These are phyloP conservation scores for Termitomyces sp. DNA, from an alignment of 768 basidiomycete species.

Conservation along the genomic window DNA sequence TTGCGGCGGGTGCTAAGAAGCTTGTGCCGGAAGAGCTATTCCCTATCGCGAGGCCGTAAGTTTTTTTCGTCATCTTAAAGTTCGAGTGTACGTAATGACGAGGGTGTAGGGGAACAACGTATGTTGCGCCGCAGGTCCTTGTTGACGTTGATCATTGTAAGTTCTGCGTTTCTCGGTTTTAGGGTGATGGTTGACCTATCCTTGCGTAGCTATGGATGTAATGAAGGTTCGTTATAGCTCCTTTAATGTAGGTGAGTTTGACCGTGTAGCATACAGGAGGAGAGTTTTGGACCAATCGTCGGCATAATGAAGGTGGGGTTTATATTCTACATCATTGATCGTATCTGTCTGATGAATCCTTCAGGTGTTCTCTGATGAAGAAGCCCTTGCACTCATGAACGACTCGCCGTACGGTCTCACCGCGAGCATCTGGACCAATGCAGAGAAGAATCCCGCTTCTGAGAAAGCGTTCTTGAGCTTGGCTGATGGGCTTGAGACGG, in stretches of 20 bases:
- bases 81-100: not conserved
- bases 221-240: constrained; percentile 62
- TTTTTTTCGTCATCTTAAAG: constrained; percentile 1
- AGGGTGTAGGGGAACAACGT: constrained; percentile 65
- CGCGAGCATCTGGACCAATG: constrained; percentile 91
- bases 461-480: constrained; percentile 65
- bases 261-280: constrained; percentile 44
- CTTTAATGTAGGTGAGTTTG: not conserved
- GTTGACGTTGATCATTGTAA: constrained; percentile 85
- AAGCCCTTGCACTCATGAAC: constrained; percentile 91
- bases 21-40: constrained; percentile 70
- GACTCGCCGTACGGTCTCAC: constrained; percentile 95
- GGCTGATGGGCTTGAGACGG: constrained; percentile 73
- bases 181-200: not conserved
- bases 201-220: constrained; percentile 73
- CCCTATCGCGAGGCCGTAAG: constrained; percentile 65
- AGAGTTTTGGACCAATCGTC: constrained; percentile 91
- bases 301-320: constrained; percentile 82
- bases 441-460: constrained; percentile 54
- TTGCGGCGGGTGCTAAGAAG: constrained; percentile 74
- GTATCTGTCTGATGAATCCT: not conserved
- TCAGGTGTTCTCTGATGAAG: constrained; percentile 79
- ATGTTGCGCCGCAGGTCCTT: constrained; percentile 89
- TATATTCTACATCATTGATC: not conserved
- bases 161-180: constrained; percentile 26